Base-by-base conservation (phyloP, 2,329 filamentous ascomycete species). In the Talaromyces funiculosus region DNA sequence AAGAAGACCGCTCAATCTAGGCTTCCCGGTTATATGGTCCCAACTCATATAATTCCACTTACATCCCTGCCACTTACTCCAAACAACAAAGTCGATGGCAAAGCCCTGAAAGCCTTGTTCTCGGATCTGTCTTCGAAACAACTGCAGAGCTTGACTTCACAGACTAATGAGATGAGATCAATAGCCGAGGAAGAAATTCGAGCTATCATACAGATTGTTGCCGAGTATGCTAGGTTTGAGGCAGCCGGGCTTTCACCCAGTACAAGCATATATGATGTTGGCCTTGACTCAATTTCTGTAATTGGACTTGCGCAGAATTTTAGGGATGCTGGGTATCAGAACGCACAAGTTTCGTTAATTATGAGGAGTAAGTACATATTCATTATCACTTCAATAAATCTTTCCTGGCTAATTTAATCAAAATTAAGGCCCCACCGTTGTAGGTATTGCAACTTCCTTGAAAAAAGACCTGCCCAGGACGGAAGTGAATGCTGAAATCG, bases 61-160 rank as follows among this genome's bases (percentile, higher is more conserved):
- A 82, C 86, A 0, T 81, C 78, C 7, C 86, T 97, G 58, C 92
- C 92, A 0, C 79, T 97, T 0, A 95, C 90, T 1, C 79, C 89
- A 6, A 97, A 96, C 72, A 96, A 96, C 74, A 97, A 97, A 71
- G 88, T 89, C 0, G 92, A 97, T 67, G 80, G 82, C 6, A 93
- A 89, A 68, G 79, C 81, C 37, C 75, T 97, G 2, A 87, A 83
- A 61, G 73, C 75, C 0, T 74, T 95, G 1, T 96, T 93, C 68
- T 74, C 82, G 9, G 75, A 77, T 0, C 70, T 93, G 3, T 80
- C 82, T 0, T 75, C 82, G 0, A 83, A 85, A 35, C 78, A 86
- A 8, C 75, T 95, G 20, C 85, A 90, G 63, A 74, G 74, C 1
- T 73, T 90, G 3, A 80, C 80, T 1, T 67, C 73, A 31, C 63